Evolutionary conservation across 306 rosid genomes (phyloP).

Genomic region (Vigna angularis): DNA sequence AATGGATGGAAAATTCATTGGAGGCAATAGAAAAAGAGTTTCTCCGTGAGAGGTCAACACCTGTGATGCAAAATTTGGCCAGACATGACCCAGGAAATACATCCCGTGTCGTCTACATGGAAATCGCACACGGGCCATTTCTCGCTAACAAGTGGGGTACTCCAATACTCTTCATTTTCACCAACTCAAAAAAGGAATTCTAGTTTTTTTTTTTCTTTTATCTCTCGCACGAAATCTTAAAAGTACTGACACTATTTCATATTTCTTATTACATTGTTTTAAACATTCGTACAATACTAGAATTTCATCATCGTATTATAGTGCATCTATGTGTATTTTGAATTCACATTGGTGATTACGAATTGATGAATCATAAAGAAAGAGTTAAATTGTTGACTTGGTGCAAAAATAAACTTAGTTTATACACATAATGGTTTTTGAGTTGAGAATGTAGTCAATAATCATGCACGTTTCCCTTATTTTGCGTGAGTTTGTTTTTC

Average conservation of each 20-base stretch:
- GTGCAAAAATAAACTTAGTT: not conserved
- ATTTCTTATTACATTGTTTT: not conserved
- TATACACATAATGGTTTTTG: not conserved
- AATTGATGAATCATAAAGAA: not conserved
- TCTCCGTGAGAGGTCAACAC: conserved; percentile 60
- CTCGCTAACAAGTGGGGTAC: conserved; percentile 24
- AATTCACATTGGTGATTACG: not conserved
- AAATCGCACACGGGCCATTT: not conserved
- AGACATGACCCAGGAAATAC: conserved; percentile 41
- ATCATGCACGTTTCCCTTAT: not conserved
- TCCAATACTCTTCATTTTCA: conserved; percentile 19
- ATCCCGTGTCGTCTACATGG: conserved; percentile 31
- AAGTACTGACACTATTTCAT: conserved; percentile 11
- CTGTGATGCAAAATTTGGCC: conserved; percentile 45
- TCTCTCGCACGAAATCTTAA: conserved; percentile 29
- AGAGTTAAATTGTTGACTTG: conserved; percentile 15
- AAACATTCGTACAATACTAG: not conserved
- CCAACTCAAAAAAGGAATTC: not conserved
- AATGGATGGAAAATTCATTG: conserved; percentile 26
- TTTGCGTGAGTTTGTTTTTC: not conserved
- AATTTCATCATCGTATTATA: too few species aligned
- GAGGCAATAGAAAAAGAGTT: conserved; percentile 1
- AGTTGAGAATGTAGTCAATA: conserved; percentile 9
- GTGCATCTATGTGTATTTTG: not conserved
- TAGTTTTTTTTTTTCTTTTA: conserved; percentile 8